Evolutionary conservation across 345 rosid genomes (phyloP), one percentile per base, ranked within the genome.

Genomic region (Zanthoxylum bungeanum): DNA sequence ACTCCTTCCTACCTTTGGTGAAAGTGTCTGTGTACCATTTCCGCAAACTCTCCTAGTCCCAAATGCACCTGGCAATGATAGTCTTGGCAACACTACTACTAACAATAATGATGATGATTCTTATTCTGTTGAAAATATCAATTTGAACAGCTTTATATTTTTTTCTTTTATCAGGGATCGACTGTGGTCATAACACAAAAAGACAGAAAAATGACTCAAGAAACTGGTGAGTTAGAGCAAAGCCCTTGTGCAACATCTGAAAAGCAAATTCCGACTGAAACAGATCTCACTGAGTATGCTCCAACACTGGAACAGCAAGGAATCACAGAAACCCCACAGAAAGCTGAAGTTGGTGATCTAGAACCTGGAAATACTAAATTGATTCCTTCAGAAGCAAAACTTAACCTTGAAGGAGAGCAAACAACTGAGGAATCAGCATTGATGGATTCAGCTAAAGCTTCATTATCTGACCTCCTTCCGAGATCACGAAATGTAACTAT

Each of bases 391-490:
- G 70, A 68, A 57, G 73, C 33, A 9, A 70, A 77, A 63, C 6
- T 52, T 44, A 80, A 81, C 65, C 77, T 39, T 31, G 74, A 55
- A 68, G 71, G 44, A 61, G 73, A 74, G 75, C 27, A 60, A 76
- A 64, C 61, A 56, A 68, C 9, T 1, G 62, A 69, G 28, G 74
- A 77, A 70, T 52, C 84, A 5, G 60, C 34, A 61, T 10, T 72
- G 44, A 52, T 56, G 19, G 89, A 82, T 58, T 69, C 82, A 14
- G 78, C 72, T 59, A 82, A 74, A 25, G 27, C 64, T 52, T 83
- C 91, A 52, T 74, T 81, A 65, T 79, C 85, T 19, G 80, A 78
- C 68, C 87, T 82, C 78, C 73, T 86, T 78, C 78, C 79, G 44
- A 79, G 21, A 60, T 70, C 90, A 70, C 69, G 55, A 55, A 69